A percentile compares a stretch with the other conserved stretches of the same genome.
phyloP scores from a whole-genome alignment of 805 yeast species.

The Saccharomycopsis malanga region DNA sequence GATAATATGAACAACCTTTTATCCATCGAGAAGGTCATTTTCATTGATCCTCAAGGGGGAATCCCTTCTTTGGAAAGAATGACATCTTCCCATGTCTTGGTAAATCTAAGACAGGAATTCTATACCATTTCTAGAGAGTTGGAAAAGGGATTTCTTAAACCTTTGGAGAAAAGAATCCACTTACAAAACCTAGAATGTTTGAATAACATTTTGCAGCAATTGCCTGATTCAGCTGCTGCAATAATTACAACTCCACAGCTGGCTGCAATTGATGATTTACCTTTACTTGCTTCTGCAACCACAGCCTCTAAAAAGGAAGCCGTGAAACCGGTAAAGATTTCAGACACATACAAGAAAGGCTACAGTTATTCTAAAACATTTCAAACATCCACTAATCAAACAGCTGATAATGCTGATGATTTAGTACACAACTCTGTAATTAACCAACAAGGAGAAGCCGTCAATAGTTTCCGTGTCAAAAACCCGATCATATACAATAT shows the following conservation, averaged over 20 bases:
- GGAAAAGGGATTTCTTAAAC: slow-evolving; percentile 46
- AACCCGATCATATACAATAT: slow-evolving; percentile 89
- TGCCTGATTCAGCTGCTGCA: slow-evolving; percentile 64
- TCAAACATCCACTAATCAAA: neutral
- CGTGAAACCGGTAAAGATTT: neutral
- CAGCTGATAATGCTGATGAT: neutral
- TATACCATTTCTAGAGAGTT: slow-evolving; percentile 59
- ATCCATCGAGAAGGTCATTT: slow-evolving; percentile 75
- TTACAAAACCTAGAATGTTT: slow-evolving; percentile 60
- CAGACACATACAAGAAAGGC: slow-evolving; percentile 16
- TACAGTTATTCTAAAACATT: slow-evolving; percentile 9
- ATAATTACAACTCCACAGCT: slow-evolving; percentile 78
- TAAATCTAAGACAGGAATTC: slow-evolving; percentile 79
- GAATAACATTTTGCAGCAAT: slow-evolving; percentile 44
- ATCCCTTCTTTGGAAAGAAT: slow-evolving; percentile 81
- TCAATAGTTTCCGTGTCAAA: slow-evolving; percentile 34
- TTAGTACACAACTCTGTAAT: slow-evolving; percentile 25
- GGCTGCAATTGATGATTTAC: slow-evolving; percentile 39
- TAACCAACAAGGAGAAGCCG: slow-evolving; percentile 18
- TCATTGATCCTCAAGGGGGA: slow-evolving; percentile 81
- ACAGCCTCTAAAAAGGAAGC: neutral
- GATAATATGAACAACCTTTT: slow-evolving; percentile 24
- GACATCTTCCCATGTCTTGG: slow-evolving; percentile 77
- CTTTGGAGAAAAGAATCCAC: slow-evolving; percentile 45
- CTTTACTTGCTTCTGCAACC: neutral